Base-by-base conservation (phyloP, 306 rosid genomes). In the Glycine soja region DNA sequence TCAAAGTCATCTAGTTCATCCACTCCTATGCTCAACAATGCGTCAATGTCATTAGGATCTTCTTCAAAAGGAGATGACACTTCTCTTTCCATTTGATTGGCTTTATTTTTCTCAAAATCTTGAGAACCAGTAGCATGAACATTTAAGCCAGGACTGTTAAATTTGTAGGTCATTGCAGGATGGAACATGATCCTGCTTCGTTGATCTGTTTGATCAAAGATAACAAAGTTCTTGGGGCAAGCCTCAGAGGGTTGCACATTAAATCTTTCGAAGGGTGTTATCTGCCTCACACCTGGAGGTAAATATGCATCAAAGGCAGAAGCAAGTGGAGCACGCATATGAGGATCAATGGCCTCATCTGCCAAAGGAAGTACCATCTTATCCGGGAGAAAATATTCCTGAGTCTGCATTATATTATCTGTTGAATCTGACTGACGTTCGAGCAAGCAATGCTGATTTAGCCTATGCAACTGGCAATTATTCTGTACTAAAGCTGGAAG, bases 151-250 rank as follows among this genome's bases (percentile, higher is more conserved):
- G 92, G 91, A 52, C 83, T 84, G 77, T 81, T 62, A 36, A 92
- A 84, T 74, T 88, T 88, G 92, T 89, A 84, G 81, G 92, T 87
- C 76, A 88, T 84, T n/a, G 88, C 91, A 62, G 98, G 98, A 80
- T 95, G 87, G 87, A 89, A 91, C 93, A 95, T 82, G 19, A 95
- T 82, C 87, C 89, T 90, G 88, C 97, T 92, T 58, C 86, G 91
- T 70, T 91, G 89, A 79, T 88, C 88, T n/a, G 95, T 91, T 80
- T 95, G 95, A 81, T 95, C 97, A 14, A 92, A 92, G 79, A 95
- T 88, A 50, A 95, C 85, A 86, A 90, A 95, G 82, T 91, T 95
- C 92, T 85, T 90, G 0, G 98, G 97, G 91, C 97, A 95, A 54
- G 86, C 88, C 82, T 86, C 91, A 52, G 97, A 95, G 75, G 97